Evolutionary conservation across 1,284 basidiomycete species (phyloP), one percentile per base, ranked within the genome.

Genomic region (Rhodotorula sp.): DNA sequence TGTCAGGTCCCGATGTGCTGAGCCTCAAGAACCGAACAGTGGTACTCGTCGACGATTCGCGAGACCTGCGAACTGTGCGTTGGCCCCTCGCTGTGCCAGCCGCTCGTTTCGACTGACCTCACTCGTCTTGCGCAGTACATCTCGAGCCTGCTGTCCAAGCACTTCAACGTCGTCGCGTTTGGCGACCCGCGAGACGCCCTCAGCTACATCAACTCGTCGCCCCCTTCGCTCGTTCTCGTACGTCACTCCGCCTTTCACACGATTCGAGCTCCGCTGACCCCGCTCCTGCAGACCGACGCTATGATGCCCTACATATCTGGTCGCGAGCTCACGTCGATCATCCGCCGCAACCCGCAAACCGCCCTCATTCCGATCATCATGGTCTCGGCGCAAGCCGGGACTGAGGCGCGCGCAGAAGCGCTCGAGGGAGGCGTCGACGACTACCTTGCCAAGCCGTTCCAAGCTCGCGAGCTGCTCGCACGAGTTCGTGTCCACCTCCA

Each of bases 351-450:
- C 53, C 67, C 73, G 46, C 46, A 39, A 20, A 72, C 70, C 17
- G 66, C 69, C 1, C 66, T 67, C n/a, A 62, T 77, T 20, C 76
- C 78, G 11, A 68, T 78, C 64, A 73, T 79, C 61, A 71, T 79
- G 64, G 64, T 79, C 48, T 75, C 74, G 1, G 78, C 78, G 5
- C 74, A 74, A 24, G 76, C 77, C 24, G 77, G 76, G 4, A 60
- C 64, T 27, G 78, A 79, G n/a, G 75, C 76, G 7, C 67, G 76
- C 19, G 73, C 76, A 5, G 77, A 77, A 47, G 76, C 74, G 22
- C 71, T 79, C n/a, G 70, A 74, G 17, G 68, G 69, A 15, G 78
- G 78, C 11, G 66, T 73, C 9, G 78, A 78, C 64, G 77, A 77
- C 66, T 74, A 76, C 13, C 39, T 44, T 17, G 39, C 39, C 39